phyloP scores from a whole-genome alignment of 345 rosid species.

The Moringa oleifera region DNA sequence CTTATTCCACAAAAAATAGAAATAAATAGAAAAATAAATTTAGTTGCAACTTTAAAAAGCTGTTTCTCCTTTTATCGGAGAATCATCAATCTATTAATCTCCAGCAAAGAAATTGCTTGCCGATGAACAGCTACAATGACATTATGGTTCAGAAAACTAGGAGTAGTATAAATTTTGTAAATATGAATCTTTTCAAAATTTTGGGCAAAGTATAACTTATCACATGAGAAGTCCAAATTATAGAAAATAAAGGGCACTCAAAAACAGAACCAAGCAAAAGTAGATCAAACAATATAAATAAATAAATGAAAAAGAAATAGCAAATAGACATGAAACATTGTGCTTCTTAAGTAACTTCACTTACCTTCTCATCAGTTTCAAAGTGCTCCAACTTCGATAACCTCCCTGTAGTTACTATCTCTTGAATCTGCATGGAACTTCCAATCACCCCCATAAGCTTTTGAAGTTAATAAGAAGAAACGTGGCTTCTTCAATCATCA shows the following conservation, averaged over 20 bases:
- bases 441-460: conserved; percentile 1
- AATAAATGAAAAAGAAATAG: no score
- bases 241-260: conserved; percentile 2
- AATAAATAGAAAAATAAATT: no score
- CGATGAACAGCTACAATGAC: neutral
- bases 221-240: neutral
- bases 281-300: neutral
- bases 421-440: conserved; percentile 69
- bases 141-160: neutral
- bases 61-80: neutral
- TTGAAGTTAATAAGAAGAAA: conserved; percentile 8
- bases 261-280: neutral
- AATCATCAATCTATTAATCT: no score
- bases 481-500: no score
- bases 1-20: neutral
- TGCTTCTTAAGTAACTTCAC: neutral
- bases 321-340: no score
- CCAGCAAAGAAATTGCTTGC: no score
- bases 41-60: no score
- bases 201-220: no score
- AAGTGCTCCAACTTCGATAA: conserved; percentile 91
- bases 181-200: no score
- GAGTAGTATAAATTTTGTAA: no score
- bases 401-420: conserved; percentile 81
- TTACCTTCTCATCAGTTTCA: conserved; percentile 92